Base-by-base conservation (phyloP, 73 alveolate genomes). In the Tetrahymena malaccensis region DNA sequence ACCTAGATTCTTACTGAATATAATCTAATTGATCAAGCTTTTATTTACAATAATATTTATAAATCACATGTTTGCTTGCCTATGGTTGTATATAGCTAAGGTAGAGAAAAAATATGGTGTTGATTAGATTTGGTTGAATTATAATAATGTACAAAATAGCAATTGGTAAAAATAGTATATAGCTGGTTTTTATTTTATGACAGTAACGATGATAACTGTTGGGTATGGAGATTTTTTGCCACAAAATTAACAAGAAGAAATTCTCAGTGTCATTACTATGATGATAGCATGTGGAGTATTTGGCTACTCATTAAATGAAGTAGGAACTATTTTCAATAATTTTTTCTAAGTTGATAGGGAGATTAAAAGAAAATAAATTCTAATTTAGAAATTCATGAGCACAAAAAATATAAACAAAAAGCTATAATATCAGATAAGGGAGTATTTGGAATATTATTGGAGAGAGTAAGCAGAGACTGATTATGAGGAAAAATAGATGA, bases 381-480 rank as follows among this genome's bases (percentile, higher is more conserved):
- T 96, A 21, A 94, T 97, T 25, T 97, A 98, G 85, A 94, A 94
- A 40, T 98, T 95, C 94, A 96, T 98, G 98, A 96, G 96, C 44
- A 85, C 95, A 37, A 97, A 98, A 84, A 34, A 96, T 25, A 94
- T 98, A 1, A 98, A 98, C 19, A 95, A 94, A 35, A 97, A 96
- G n/a, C 93, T 98, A 40, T 94, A 96, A 94, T 95, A 94, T 25
- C 94, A 97, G 94, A 97, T 97, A 19, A 96, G 97, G 85, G 96
- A 97, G 38, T 98, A 97, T 95, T 94, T 97, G 12, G 99, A 97
- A 34, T 96, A 96, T 96, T 96, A 96, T 55, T 94, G 98, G 94
- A 70, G 89, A n/a, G 89, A 70, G 37, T 70, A 70, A 17, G 89
- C 89, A 19, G 95, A 95, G 70, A 95, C 94, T 3, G 93, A 95